Percentiles rank a stretch among this genome's conserved stretches.
Conservation (phyloP, 345 rosid genomes). For the Combretum micranthum region DNA sequence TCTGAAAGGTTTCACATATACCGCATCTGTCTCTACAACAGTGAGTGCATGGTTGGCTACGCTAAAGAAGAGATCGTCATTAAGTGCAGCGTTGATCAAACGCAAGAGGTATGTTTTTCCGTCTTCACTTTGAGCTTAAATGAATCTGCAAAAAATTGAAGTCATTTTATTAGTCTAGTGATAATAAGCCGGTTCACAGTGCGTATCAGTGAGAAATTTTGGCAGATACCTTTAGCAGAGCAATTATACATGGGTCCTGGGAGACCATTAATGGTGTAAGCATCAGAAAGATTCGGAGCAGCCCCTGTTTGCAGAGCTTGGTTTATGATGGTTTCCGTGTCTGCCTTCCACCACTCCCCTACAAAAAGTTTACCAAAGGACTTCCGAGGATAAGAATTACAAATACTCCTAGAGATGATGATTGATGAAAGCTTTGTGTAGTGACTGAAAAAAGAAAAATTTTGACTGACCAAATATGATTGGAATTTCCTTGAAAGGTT, state of each 20-base stretch:
- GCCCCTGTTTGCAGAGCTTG: constrained; percentile 41
- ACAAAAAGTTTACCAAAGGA: neutral
- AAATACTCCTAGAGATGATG: too few relatives aligned
- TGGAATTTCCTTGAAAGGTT: constrained; percentile 38
- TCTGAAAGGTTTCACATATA: constrained; percentile 58
- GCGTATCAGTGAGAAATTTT: too few relatives aligned
- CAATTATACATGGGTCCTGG: constrained; percentile 42
- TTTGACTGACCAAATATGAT: constrained; percentile 32
- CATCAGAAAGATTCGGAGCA: constrained; percentile 50
- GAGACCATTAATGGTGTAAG: constrained; percentile 46
- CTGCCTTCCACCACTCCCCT: constrained; percentile 61
- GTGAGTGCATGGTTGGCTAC: constrained; percentile 60
- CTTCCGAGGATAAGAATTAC: too few relatives aligned
- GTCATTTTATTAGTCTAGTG: neutral
- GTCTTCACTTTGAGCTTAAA: constrained; percentile 46
- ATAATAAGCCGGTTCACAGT: too few relatives aligned
- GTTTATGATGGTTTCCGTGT: constrained; percentile 35
- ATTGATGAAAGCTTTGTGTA: too few relatives aligned
- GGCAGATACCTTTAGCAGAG: constrained; percentile 30
- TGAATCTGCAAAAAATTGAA: constrained; percentile 26
- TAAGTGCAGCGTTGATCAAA: constrained; percentile 43
- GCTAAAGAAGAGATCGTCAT: constrained; percentile 68
- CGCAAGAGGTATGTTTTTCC: constrained; percentile 44
- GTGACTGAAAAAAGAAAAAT: too few relatives aligned
- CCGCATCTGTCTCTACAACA: constrained; percentile 62